Percentiles rank a stretch among this genome's conserved stretches.
Conservation (phyloP, 176 grass and related monocot genomes). For the Dendrocalamus sinicus region DNA sequence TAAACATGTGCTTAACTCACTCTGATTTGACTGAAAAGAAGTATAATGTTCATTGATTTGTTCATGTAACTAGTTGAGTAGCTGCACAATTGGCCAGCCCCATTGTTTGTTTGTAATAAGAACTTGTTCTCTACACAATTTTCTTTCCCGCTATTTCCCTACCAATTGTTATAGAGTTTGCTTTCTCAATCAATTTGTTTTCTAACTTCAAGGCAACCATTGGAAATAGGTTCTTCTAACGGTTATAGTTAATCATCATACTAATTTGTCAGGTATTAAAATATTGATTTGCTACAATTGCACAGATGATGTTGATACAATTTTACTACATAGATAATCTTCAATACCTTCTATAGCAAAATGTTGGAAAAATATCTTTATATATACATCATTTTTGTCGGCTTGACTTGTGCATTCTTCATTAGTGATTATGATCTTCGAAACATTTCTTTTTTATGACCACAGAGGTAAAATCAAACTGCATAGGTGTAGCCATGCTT, state of each 20-base stretch:
- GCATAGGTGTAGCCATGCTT: background rate
- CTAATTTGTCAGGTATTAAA: background rate
- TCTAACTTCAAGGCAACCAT: background rate
- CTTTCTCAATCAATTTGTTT: background rate
- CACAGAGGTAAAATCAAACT: background rate
- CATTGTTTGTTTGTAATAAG: background rate
- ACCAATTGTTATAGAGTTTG: background rate
- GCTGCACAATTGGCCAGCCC: background rate
- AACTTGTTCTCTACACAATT: background rate
- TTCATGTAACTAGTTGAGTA: background rate
- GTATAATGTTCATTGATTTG: background rate
- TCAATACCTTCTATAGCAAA: background rate
- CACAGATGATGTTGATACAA: constrained; percentile 2
- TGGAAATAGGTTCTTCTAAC: background rate
- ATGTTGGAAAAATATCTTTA: background rate
- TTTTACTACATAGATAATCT: background rate
- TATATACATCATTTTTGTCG: constrained; percentile 11
- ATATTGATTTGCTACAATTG: background rate
- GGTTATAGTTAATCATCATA: background rate
- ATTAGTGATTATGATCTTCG: background rate
- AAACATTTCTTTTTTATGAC: background rate
- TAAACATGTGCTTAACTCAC: background rate
- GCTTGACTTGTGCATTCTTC: background rate
- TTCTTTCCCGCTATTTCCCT: too few species aligned
- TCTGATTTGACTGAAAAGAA: background rate